Evolutionary conservation across 2,329 filamentous ascomycete genomes (phyloP).

Genomic region (Apiospora kogelbergensis): DNA sequence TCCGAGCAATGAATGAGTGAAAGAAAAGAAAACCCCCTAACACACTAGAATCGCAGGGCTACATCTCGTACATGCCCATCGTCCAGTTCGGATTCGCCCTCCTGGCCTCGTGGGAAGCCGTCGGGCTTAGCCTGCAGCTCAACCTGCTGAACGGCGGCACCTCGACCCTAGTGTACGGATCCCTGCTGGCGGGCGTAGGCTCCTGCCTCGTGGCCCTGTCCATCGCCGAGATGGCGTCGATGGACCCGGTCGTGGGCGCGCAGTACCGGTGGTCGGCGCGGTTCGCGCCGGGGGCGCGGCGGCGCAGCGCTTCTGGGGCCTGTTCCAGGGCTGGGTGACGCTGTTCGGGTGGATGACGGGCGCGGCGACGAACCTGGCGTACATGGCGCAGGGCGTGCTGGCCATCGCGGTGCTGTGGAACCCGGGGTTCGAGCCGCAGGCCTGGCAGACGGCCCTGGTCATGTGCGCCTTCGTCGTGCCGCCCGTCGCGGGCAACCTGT

Average conservation of each 20-base stretch:
- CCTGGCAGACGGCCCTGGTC: constrained; percentile 10
- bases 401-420: constrained; percentile 4
- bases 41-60: background rate
- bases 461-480: constrained; percentile 10
- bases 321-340: constrained; percentile 12
- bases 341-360: constrained; percentile 12
- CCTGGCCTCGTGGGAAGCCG: constrained; percentile 10
- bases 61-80: constrained; percentile 10
- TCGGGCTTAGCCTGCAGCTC: constrained; percentile 11
- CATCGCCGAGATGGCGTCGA: constrained; percentile 12
- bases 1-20: too few species aligned
- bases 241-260: constrained; percentile 10
- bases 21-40: too few species aligned
- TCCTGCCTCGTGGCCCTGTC: constrained; percentile 9
- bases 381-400: constrained; percentile 7
- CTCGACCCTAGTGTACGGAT: constrained; percentile 1
- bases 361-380: constrained; percentile 1
- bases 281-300: background rate
- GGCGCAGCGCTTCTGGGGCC: constrained; percentile 11
- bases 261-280: constrained; percentile 10
- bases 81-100: constrained; percentile 11
- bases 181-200: background rate
- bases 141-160: constrained; percentile 12
- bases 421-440: background rate
- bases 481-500: constrained; percentile 8